phyloP scores from a whole-genome alignment of 352 stramenopile genomes.

The Phytophthora vignae region DNA sequence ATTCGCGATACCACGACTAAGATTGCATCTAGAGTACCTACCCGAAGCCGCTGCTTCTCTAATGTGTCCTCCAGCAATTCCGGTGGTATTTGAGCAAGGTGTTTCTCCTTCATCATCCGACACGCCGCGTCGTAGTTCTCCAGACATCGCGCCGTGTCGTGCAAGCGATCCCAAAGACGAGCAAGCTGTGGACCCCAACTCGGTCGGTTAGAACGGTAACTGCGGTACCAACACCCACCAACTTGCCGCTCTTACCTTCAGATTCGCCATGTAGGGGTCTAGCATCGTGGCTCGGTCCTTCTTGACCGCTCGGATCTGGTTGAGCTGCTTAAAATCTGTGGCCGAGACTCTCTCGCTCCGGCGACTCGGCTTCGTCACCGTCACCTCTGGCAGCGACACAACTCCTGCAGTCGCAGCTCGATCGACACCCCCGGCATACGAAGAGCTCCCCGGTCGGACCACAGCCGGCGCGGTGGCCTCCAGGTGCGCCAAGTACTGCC shows the following conservation, averaged over 20 bases:
- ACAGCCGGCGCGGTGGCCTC: constrained; percentile 25
- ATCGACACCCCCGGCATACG: not conserved
- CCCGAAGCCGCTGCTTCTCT: constrained; percentile 53
- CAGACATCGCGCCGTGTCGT: constrained; percentile 53
- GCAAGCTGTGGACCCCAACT: constrained; percentile 46
- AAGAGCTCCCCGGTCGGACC: constrained; percentile 23
- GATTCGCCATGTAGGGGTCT: constrained; percentile 60
- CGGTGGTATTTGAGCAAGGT: constrained; percentile 35
- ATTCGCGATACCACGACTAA: not conserved
- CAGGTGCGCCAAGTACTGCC: constrained; percentile 37
- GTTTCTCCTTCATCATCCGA: constrained; percentile 43
- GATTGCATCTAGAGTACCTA: constrained; percentile 12
- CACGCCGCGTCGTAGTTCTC: constrained; percentile 64
- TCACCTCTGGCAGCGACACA: constrained; percentile 25
- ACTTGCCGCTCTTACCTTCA: constrained; percentile 44
- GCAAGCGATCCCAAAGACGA: constrained; percentile 61
- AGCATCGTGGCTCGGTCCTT: constrained; percentile 43
- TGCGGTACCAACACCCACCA: too few species aligned
- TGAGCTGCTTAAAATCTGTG: constrained; percentile 48
- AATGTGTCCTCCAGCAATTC: constrained; percentile 42
- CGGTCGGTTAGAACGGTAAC: not conserved
- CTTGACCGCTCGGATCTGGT: constrained; percentile 53
- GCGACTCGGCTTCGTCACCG: not conserved
- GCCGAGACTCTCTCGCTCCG: constrained; percentile 10
- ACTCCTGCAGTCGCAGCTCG: constrained; percentile 12